Base-by-base conservation (phyloP, 2,329 filamentous ascomycete genomes). In the Calonectria montana region DNA sequence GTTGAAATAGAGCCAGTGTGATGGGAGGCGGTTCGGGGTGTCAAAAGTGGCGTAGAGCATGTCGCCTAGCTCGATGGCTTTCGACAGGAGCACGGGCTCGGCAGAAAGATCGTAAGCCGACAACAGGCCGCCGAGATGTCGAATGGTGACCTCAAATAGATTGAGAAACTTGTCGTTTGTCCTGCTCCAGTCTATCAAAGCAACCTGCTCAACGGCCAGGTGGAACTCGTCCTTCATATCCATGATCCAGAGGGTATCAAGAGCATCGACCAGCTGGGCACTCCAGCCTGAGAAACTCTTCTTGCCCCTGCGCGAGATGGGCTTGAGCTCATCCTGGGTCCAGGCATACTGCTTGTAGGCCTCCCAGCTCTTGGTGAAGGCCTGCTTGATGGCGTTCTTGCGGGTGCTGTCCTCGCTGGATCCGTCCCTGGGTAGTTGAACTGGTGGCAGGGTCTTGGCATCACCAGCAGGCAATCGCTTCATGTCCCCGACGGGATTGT, bases 121-220 rank as follows among this genome's bases (percentile, higher is more conserved):
- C 16, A 90, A 78, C 16, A 90, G 82, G 0, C 88, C 88, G 45
- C 88, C 88, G 0, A 90, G 82, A 74, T 89, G 87, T 31, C 88
- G 84, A 74, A 90, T 90, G 31, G 88, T 92, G 9, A 91, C 91
- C 79, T 93, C 91, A 73, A 93, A 93, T n/a, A 89, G 75, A 65
- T 87, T 91, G 75, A 92, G 87, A 21, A 84, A 83, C 2, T 81
- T 77, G 37, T 83, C 80, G 4, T 78, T 81, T 4, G 87, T 87
- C 9, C 85, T 87, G 18, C 84, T 83, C 82, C 90, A 92, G 80
- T 92, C 88, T 73, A 92, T 89, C 35, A 84, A 81, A 47, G 85
- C 85, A n/a, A 87, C 83, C 50, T 82, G 76, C 65, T 79, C 74
- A 29, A 91, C 86, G 3, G 90, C 90, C 65, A 85, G 79, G 55